A percentile compares a stretch with the other conserved stretches of the same genome.
Conservation (phyloP, 2,329 filamentous ascomycete species). For the Exophiala aquamarina region DNA sequence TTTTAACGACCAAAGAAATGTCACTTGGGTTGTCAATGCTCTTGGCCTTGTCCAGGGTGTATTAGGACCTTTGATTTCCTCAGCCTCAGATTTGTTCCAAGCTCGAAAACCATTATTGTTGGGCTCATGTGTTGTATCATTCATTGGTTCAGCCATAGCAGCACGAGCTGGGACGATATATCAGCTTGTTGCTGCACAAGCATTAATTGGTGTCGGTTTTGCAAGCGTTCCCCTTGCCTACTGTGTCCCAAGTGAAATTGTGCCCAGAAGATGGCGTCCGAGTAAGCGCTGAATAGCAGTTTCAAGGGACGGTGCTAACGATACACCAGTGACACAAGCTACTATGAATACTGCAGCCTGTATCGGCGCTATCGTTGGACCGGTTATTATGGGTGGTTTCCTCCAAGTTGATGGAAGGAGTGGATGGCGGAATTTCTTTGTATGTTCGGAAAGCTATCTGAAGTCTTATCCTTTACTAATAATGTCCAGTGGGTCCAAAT, state of each 20-base stretch:
- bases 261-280: constrained; percentile 14
- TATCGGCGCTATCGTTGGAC: not conserved
- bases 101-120: constrained; percentile 13
- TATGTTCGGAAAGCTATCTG: not conserved
- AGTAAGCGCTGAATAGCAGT: constrained; percentile 1
- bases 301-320: not conserved
- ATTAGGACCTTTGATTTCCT: constrained; percentile 12
- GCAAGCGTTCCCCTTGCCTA: constrained; percentile 8
- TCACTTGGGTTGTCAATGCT: constrained; percentile 15
- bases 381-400: constrained; percentile 7
- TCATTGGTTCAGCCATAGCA: constrained; percentile 14
- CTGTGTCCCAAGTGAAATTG: constrained; percentile 13
- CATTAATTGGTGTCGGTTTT: constrained; percentile 15
- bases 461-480: not conserved
- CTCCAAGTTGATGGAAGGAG: not conserved
- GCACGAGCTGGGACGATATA: constrained; percentile 10
- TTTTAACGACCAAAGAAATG: no score
- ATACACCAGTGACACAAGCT: constrained; percentile 7
- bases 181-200: constrained; percentile 12
- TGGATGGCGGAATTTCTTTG: constrained; percentile 12
- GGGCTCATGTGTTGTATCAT: constrained; percentile 4
- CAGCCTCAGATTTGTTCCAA: constrained; percentile 16
- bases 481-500: constrained; percentile 11
- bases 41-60: constrained; percentile 13
- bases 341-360: constrained; percentile 3